Evolutionary conservation across 768 basidiomycete species (phyloP), one percentile per base, ranked within the genome.

Genomic region (Mycena metata): DNA sequence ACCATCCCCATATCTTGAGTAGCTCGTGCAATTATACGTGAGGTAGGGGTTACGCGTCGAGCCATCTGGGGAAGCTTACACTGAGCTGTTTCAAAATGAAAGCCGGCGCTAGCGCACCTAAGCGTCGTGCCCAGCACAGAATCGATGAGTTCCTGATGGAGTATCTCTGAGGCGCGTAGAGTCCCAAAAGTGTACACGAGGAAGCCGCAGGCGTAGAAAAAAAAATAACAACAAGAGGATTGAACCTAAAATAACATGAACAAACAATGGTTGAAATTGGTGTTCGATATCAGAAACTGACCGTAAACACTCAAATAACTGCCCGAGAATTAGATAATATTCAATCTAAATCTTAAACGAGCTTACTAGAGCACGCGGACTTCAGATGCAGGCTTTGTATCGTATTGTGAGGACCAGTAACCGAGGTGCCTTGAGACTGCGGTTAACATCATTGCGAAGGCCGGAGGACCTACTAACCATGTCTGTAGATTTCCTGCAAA

Each of bases 1-100:
- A 94, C 83, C 71, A 78, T 74, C 36, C 87, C 81, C 41, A 92
- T 89, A 73, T 92, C 91, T 60, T 90, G 86, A 0, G 91, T 92
- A 74, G 88, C 88, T 58, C 91, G 84, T 30, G 89, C 80, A 52
- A 91, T 86, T 55, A 93, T 86, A 8, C 91, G 86, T 33, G 83
- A 81, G 3, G 79, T 76, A 7, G 84, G 83, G 3, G 84, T 86
- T 21, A n/a, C n/a, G 81, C 79, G 67, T 83, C 82, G 39, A 86
- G 81, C 81, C 80, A 90, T 75, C 90, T 87, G 13, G 19, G 26
- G 47, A 33, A 24, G 23, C 5, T 42, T 23, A 12, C 21, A 36
- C 11, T 16, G 16, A 21, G 39, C 39, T 15, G 15, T 10, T n/a
- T 35, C 35, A 21, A 21, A 41, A 41, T 6, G n/a, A 21, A 21